Evolutionary conservation across 176 grass and related monocot species (phyloP), one percentile per base, ranked within the genome.

Genomic region (Cenchrus purpureus): DNA sequence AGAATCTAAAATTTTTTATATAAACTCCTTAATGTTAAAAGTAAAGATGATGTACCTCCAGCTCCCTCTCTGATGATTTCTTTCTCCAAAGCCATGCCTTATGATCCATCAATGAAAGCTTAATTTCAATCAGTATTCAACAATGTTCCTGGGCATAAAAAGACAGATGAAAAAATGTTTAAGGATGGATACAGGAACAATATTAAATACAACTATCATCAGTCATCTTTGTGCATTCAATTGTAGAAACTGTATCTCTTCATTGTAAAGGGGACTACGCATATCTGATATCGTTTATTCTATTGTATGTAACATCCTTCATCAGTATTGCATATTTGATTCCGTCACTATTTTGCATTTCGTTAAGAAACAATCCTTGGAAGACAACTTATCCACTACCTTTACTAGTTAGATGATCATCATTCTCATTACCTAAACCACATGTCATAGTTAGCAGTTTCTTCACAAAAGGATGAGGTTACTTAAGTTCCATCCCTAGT

Each of bases 71-170:
- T 17, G 91, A 86, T 61, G 93, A 77, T 75, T 88, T 98, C 73
- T 89, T 93, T 91, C 87, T 98, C 97, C 97, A 98, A 81, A 87
- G 78, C 97, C 97, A 98, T 87, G 91, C 78, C 86, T 98, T 98
- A 42, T 83, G 90, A 73, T 98, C 97, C 97, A 98, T 98, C 7
- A 49, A 11, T 61, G 5, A 15, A 84, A 63, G 34, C 16, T 83
- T 7, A 52, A 31, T 79, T 61, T 62, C 70, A 60, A 74, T 32
- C 4, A 62, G 76, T 83, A 79, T 45, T 31, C 28, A 52, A 11
- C 4, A 46, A 17, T 16, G 45, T 29, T 63, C 75, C 80, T 78
- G 60, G 4, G 57, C n/a, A 82, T 55, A 15, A 40, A 63, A 54
- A 72, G 37, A 44, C 2, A 54, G 12, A 79, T 45, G n/a, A n/a